phyloP scores from a whole-genome alignment of 1,139 yeast species.

The Nakaseomyces bracarensis region DNA sequence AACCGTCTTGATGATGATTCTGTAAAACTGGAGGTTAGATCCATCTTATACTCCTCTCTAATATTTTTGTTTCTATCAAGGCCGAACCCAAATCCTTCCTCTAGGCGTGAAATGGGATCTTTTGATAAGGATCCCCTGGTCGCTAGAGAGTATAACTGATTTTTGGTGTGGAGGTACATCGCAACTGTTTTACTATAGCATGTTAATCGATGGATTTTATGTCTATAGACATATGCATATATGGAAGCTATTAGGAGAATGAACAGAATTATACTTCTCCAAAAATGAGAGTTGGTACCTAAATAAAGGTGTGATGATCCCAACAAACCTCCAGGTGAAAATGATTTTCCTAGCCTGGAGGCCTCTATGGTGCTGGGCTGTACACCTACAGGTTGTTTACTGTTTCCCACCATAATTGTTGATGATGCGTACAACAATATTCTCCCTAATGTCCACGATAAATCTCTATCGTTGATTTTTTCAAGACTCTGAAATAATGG shows the following conservation, averaged over 20 bases:
- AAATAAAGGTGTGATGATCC: neutral
- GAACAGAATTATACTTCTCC: constrained; percentile 7
- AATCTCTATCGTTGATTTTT: constrained; percentile 49
- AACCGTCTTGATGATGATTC: neutral
- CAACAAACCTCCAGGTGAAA: constrained; percentile 33
- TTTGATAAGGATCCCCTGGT: neutral
- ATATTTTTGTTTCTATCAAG: neutral
- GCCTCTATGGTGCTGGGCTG: constrained; percentile 43
- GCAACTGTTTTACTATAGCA: neutral
- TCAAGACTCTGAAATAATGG: constrained; percentile 56
- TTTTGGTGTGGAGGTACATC: neutral
- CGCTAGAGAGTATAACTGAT: neutral
- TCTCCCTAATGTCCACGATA: constrained; percentile 63
- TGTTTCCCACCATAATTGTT: constrained; percentile 34
- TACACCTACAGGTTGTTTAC: constrained; percentile 37
- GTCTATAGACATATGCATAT: constrained; percentile 1
- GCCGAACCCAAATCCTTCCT: constrained; percentile 9
- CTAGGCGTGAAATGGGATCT: constrained; percentile 14
- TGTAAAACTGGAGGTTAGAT: constrained; percentile 7
- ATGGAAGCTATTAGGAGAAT: constrained; percentile 7
- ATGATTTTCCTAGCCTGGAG: constrained; percentile 30
- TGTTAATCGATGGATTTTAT: neutral
- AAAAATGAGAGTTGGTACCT: constrained; percentile 2
- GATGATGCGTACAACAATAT: constrained; percentile 53
- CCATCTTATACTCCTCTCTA: constrained; percentile 11